Evolutionary conservation across 257 asterid species (phyloP).

Genomic region (Solanum corneliomulleri): DNA sequence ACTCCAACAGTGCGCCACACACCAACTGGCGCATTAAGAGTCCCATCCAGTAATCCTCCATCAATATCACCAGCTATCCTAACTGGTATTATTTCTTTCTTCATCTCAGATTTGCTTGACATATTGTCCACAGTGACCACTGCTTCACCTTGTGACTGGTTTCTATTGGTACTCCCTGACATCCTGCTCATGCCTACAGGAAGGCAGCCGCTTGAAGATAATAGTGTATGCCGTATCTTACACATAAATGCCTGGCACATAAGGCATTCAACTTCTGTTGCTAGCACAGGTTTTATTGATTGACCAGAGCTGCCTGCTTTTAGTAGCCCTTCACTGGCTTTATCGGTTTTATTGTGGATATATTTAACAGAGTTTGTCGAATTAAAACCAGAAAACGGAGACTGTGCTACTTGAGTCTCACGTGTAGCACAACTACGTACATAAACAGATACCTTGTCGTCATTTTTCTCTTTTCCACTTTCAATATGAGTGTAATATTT

Average conservation of each 20-base stretch:
- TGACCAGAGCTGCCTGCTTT: conserved; percentile 46
- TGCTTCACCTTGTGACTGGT: conserved; percentile 55
- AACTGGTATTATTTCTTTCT: conserved; percentile 73
- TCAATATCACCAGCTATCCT: conserved; percentile 95
- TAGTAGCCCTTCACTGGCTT: conserved; percentile 35
- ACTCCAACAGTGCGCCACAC: conserved; percentile 92
- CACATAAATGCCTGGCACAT: conserved; percentile 92
- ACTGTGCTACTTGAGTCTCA: conserved; percentile 31
- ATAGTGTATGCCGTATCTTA: conserved; percentile 63
- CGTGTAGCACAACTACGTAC: conserved; percentile 24
- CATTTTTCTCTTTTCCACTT: conserved; percentile 35
- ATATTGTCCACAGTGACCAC: conserved; percentile 47
- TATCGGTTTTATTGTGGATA: conserved; percentile 23
- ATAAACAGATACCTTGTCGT: conserved; percentile 24
- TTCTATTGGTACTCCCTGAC: conserved; percentile 39
- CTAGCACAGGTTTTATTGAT: conserved; percentile 59
- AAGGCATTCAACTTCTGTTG: conserved; percentile 86
- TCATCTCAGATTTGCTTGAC: conserved; percentile 59
- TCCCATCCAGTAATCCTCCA: conserved; percentile 70
- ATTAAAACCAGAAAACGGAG: conserved; percentile 38
- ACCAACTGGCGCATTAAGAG: conserved; percentile 81
- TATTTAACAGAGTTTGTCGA: conserved; percentile 38
- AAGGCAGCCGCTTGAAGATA: conserved; percentile 37
- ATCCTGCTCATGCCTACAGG: conserved; percentile 49
- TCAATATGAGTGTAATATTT: conserved; percentile 63